phyloP scores from a whole-genome alignment of 2,329 filamentous ascomycete genomes.

The Myrmaecium sp. region DNA sequence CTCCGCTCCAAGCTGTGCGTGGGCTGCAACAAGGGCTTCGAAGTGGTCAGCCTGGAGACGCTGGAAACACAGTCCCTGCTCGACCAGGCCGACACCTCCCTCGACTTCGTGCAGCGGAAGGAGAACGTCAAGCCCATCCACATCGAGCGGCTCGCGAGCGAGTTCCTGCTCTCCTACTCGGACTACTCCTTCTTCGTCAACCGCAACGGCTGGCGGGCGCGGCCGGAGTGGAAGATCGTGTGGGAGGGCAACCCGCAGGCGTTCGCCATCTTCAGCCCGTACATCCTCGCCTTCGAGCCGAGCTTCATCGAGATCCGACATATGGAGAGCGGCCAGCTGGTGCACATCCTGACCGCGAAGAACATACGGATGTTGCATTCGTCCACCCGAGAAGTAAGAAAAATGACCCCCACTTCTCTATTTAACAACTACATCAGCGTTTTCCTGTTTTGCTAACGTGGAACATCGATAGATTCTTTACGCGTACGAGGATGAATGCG shows the following conservation, averaged over 20 bases:
- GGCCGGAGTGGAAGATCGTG: conserved; percentile 91
- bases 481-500: conserved; percentile 88
- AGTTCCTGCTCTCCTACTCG: conserved; percentile 94
- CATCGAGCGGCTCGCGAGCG: conserved; percentile 90
- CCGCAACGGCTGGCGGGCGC: conserved; percentile 88
- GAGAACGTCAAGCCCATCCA: conserved; percentile 91
- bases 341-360: conserved; percentile 91
- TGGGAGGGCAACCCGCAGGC: conserved; percentile 90
- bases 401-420: not conserved
- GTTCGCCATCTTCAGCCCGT: conserved; percentile 90
- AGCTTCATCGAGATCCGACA: conserved; percentile 96
- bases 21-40: conserved; percentile 86
- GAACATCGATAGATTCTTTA: conserved; percentile 89
- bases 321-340: conserved; percentile 77
- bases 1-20: conserved; percentile 93
- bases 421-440: not conserved
- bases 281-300: conserved; percentile 91
- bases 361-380: conserved; percentile 97
- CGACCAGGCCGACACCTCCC: conserved; percentile 91
- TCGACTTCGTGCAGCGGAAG: conserved; percentile 90
- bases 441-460: conserved; percentile 6
- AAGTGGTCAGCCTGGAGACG: conserved; percentile 90
- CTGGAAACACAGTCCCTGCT: conserved; percentile 95
- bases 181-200: conserved; percentile 99
- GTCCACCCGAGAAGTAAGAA: conserved; percentile 79